These are phyloP conservation scores for Penicillium ucsense DNA, from an alignment of 495 filamentous ascomycete species.

Conservation along the genomic window DNA sequence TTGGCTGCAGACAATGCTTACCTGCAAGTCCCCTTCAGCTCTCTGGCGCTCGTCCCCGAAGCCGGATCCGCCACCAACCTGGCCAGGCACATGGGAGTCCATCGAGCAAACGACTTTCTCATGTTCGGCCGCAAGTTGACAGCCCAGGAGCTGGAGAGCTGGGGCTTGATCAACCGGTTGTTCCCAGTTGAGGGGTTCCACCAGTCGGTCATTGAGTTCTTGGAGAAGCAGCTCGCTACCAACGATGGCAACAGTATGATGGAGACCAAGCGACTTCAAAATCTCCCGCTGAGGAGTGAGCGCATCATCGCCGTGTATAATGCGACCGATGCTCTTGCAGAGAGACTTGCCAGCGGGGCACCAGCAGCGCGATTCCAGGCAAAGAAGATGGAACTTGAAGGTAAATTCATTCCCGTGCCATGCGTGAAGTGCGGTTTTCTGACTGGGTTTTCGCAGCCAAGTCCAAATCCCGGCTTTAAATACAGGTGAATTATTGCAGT, in stretches of 20 bases:
- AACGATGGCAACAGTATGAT: constrained; percentile 16
- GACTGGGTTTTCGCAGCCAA: background rate
- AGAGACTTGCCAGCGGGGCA: constrained; percentile 10
- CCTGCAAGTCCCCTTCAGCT: constrained; percentile 14
- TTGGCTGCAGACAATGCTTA: constrained; percentile 9
- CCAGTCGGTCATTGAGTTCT: constrained; percentile 3
- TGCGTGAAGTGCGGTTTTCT: background rate
- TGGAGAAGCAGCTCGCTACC: constrained; percentile 7
- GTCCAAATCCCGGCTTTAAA: background rate
- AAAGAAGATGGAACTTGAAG: constrained; percentile 9
- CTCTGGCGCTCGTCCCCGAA: constrained; percentile 12
- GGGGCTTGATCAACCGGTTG: constrained; percentile 4
- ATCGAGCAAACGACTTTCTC: constrained; percentile 13
- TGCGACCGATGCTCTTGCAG: constrained; percentile 11
- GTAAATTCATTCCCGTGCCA: background rate
- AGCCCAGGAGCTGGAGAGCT: constrained; percentile 7
- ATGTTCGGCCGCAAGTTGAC: constrained; percentile 13
- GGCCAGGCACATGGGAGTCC: constrained; percentile 11
- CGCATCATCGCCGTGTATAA: constrained; percentile 10
- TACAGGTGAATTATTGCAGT: background rate
- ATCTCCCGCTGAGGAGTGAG: constrained; percentile 6
- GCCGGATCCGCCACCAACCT: constrained; percentile 6
- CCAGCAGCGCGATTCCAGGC: constrained; percentile 8
- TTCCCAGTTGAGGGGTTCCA: constrained; percentile 11
- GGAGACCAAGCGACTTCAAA: constrained; percentile 12